These are phyloP conservation scores for Daldinia sp. DNA, from an alignment of 2,329 filamentous ascomycete species.

Conservation along the genomic window DNA sequence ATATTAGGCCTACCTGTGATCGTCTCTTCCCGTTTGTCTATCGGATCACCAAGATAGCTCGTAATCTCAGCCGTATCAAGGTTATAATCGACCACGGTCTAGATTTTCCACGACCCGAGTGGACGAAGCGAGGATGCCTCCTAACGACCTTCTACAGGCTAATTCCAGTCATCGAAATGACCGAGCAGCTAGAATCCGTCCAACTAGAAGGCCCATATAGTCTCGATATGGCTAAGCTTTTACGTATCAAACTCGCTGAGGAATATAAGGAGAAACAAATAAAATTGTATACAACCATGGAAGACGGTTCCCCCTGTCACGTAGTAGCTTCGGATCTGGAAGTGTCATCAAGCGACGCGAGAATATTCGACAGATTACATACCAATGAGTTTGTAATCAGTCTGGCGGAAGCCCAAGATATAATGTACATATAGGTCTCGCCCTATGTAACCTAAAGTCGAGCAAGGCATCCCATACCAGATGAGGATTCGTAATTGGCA, in stretches of 20 bases:
- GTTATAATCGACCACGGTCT: background rate
- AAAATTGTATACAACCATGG: background rate
- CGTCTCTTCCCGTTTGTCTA: background rate
- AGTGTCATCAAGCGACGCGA: background rate
- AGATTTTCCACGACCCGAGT: background rate
- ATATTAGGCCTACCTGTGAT: background rate
- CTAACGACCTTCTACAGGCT: background rate
- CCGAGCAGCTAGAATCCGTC: background rate
- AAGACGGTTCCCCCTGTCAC: background rate
- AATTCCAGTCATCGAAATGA: background rate
- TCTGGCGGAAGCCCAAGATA: background rate
- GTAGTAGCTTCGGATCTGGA: background rate
- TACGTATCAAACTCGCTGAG: background rate
- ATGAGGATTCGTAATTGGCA: background rate
- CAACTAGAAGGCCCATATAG: background rate
- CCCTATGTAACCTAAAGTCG: too few species aligned
- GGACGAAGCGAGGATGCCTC: background rate
- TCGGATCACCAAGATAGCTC: background rate
- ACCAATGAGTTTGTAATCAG: too few species aligned
- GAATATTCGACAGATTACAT: background rate
- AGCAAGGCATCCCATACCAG: too few species aligned
- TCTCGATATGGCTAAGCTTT: background rate
- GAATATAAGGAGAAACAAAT: background rate
- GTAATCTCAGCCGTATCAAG: background rate
- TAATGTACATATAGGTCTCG: background rate